phyloP scores from a whole-genome alignment of 345 rosid genomes.

The Leavenworthia alabamica region DNA sequence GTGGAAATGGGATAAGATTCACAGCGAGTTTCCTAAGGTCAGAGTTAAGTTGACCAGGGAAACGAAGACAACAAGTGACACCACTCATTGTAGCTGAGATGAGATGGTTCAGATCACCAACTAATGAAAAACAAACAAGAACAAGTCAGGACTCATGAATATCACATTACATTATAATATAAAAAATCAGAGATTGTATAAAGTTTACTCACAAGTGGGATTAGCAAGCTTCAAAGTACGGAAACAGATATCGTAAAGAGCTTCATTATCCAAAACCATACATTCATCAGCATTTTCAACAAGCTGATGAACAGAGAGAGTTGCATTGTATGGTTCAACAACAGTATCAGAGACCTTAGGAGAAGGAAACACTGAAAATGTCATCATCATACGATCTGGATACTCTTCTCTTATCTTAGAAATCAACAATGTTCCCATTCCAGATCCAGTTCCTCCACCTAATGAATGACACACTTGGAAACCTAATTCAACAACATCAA shows the following conservation, averaged over 20 bases:
- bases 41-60: slow-evolving; percentile 39
- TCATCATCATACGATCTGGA: slow-evolving; percentile 42
- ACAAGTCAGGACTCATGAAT: slow-evolving; percentile 21
- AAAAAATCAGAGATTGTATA: background rate
- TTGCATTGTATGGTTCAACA: slow-evolving; percentile 41
- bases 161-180: background rate
- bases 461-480: slow-evolving; percentile 38
- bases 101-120: slow-evolving; percentile 40
- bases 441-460: slow-evolving; percentile 43
- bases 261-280: slow-evolving; percentile 39
- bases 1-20: slow-evolving; percentile 35
- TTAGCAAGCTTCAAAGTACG: slow-evolving; percentile 37
- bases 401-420: slow-evolving; percentile 38
- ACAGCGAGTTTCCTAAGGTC: slow-evolving; percentile 39
- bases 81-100: slow-evolving; percentile 41
- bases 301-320: slow-evolving; percentile 37
- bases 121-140: slow-evolving; percentile 5
- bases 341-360: slow-evolving; percentile 42
- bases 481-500: slow-evolving; percentile 15
- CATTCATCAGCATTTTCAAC: slow-evolving; percentile 39
- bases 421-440: slow-evolving; percentile 37
- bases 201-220: slow-evolving; percentile 31
- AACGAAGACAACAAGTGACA: slow-evolving; percentile 39
- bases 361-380: slow-evolving; percentile 37
- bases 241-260: slow-evolving; percentile 40